Conservation (phyloP, 2,329 filamentous ascomycete genomes). For the Gnomoniopsis sp. region DNA sequence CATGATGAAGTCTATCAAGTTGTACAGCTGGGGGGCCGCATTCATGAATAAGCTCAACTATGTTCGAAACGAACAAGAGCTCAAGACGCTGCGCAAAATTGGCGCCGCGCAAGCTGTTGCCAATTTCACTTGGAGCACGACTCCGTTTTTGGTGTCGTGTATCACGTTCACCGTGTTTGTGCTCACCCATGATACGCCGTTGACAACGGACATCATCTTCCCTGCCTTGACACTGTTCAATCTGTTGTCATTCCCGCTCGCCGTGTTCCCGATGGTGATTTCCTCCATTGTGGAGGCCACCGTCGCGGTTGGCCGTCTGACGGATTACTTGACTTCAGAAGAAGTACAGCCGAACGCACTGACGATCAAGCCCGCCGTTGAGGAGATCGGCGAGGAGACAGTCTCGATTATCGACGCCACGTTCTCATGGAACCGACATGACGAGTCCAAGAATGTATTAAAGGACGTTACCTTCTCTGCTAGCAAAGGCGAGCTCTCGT, state of each 20-base stretch:
- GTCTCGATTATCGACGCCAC: conserved; percentile 79
- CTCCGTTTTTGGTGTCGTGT: conserved; percentile 95
- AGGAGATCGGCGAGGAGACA: conserved; percentile 79
- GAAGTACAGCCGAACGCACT: conserved; percentile 88
- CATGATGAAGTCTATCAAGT: conserved; percentile 99
- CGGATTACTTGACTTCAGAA: conserved; percentile 79
- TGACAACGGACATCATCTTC: conserved; percentile 95
- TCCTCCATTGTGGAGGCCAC: conserved; percentile 92
- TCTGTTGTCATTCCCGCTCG: conserved; percentile 88
- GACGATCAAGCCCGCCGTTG: conserved; percentile 61
- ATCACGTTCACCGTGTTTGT: conserved; percentile 95
- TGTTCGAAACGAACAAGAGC: conserved; percentile 91
- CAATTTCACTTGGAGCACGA: conserved; percentile 97
- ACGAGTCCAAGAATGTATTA: conserved; percentile 61
- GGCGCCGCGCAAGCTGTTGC: conserved; percentile 90
- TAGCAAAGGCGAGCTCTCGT: conserved; percentile 89
- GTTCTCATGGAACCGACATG: conserved; percentile 92
- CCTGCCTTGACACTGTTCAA: conserved; percentile 94
- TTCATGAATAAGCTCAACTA: conserved; percentile 98
- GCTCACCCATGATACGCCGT: conserved; percentile 71
- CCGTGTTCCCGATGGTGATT: conserved; percentile 96
- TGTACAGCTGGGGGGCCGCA: conserved; percentile 94
- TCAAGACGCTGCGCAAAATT: conserved; percentile 94
- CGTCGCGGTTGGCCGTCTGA: conserved; percentile 86
- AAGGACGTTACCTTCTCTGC: conserved; percentile 84